These are phyloP conservation scores for Glycyrrhiza uralensis DNA, from an alignment of 306 rosid species.

Conservation along the genomic window DNA sequence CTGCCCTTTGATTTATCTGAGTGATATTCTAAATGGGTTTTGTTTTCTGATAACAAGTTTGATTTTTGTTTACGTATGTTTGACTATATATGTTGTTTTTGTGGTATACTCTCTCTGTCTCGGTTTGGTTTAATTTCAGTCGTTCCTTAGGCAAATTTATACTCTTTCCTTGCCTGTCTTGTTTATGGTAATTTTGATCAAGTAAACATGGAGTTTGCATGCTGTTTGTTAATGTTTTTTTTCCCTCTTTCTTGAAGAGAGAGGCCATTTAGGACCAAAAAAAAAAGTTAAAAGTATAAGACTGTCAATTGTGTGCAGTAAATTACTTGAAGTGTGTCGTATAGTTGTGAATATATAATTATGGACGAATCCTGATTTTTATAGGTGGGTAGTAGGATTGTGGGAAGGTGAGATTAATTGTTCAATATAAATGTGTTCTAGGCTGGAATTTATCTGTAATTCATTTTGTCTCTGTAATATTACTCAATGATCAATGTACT, in stretches of 20 bases:
- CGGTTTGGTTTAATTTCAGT: background rate
- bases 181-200: conserved; percentile 12
- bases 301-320: background rate
- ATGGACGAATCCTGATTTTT: background rate
- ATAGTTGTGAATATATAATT: background rate
- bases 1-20: background rate
- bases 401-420: background rate
- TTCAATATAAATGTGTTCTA: background rate
- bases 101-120: background rate
- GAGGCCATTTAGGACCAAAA: background rate
- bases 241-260: background rate
- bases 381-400: conserved; percentile 3
- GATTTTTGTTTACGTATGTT: background rate
- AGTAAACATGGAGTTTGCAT: conserved; percentile 3
- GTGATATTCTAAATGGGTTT: background rate
- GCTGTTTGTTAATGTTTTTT: background rate
- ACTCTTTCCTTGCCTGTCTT: background rate
- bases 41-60: conserved; percentile 17
- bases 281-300: background rate
- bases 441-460: background rate
- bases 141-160: background rate
- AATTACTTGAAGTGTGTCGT: conserved; percentile 18
- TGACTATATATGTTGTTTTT: background rate
- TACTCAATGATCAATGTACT: conserved; percentile 5
- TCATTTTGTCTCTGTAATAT: background rate